Evolutionary conservation across 495 filamentous ascomycete species (phyloP), one percentile per base, ranked within the genome.

Genomic region (Sporormia fimetaria): DNA sequence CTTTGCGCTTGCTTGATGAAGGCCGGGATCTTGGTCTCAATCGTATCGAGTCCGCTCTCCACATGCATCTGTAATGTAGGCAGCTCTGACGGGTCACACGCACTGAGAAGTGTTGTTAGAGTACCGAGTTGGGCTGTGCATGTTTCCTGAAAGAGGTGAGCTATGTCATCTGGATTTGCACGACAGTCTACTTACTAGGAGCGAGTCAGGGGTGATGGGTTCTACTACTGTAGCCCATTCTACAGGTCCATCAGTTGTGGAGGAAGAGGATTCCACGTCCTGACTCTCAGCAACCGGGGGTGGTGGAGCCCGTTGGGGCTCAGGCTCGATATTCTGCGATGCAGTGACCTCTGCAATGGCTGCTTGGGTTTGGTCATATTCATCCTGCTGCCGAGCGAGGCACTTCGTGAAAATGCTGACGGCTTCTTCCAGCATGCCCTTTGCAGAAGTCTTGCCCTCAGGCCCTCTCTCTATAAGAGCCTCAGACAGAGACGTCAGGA

Each of bases 401-500:
- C 79, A 82, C 22, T 67, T 59, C 33, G 78, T 71, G 43, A 82
- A 79, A 3, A 80, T 54, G 37, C 74, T 68, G 2, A 81, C 54
- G 0, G 78, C 70, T 54, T 82, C 76, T 47, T 78, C 68, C 8
- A 80, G 58, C 11, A 72, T 63, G 6, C 57, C 59, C 16, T 68
- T 46, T 4, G 58, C 56, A 6, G 41, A 18, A 28, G n/a, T 10
- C 33, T 49, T 43, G 1, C 51, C 8, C 60, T 54, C 16, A 6
- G 71, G 68, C 6, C 40, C 67, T 21, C 58, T 61, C 27, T 77
- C 71, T 2, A 67, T 58, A 3, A 77, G 54, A 2, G 58, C 60
- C 58, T 83, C 79, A 4, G 71, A 75, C 16, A 82, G 57, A 48
- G 73, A 77, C 3, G 70, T 76, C 12, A 81, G 63, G 7, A 81